phyloP scores from a whole-genome alignment of 2,329 filamentous ascomycete species.

The Alternaria novae-zelandiae region DNA sequence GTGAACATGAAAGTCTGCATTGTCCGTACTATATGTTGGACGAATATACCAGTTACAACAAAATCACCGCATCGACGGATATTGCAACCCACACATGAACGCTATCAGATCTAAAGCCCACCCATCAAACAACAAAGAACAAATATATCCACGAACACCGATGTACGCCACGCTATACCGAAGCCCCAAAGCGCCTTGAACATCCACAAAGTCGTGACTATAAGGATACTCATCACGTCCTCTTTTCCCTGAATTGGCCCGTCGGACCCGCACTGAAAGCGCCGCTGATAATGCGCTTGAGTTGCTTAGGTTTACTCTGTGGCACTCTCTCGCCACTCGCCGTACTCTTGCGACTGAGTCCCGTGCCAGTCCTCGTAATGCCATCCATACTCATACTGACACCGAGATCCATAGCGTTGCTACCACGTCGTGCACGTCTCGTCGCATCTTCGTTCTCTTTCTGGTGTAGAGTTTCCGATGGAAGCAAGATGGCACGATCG shows the following conservation, averaged over 20 bases:
- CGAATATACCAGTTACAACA: not conserved
- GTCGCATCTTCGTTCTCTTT: conserved; percentile 64
- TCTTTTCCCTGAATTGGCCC: conserved; percentile 19
- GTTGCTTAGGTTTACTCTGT: conserved; percentile 19
- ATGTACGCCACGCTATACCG: not conserved
- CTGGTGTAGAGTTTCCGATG: conserved; percentile 67
- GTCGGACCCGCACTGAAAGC: conserved; percentile 32
- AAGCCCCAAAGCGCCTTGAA: not conserved
- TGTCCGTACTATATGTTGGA: not conserved
- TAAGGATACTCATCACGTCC: not conserved
- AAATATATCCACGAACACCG: not conserved
- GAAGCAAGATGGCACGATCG: conserved; percentile 73
- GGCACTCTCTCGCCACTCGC: conserved; percentile 12
- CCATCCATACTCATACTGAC: conserved; percentile 10
- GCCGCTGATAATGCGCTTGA: conserved; percentile 28
- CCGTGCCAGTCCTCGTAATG: conserved; percentile 28
- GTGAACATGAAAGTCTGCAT: not conserved
- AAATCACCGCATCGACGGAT: not conserved
- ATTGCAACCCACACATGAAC: not conserved
- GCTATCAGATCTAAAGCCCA: not conserved
- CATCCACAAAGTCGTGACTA: not conserved
- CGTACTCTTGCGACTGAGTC: conserved; percentile 24
- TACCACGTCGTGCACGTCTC: conserved; percentile 44
- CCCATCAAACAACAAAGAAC: not conserved
- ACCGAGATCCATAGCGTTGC: conserved; percentile 25